A percentile compares a stretch with the other conserved stretches of the same genome.
phyloP scores from a whole-genome alignment of 495 filamentous ascomycete species.

The Penicillium malachiteum region DNA sequence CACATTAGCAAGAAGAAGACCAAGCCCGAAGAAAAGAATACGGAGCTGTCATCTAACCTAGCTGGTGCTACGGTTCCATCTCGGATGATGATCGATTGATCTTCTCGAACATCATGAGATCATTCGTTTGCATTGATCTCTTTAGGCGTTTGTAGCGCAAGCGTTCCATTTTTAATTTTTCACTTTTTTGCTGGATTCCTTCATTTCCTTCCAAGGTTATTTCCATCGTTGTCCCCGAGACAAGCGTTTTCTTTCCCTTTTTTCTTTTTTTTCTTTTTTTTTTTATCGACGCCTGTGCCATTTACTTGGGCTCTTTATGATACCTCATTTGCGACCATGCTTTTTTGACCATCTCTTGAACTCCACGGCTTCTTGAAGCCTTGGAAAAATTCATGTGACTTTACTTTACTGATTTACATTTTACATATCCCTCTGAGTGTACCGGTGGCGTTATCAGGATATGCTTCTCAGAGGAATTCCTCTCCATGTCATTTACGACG shows the following conservation, averaged over 20 bases:
- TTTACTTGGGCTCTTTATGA: constrained; percentile 34
- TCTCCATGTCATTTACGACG: constrained; percentile 28
- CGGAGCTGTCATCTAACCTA: constrained; percentile 61
- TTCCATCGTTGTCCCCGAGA: background rate
- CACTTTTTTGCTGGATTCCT: background rate
- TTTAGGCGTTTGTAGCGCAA: constrained; percentile 16
- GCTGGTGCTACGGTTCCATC: constrained; percentile 47
- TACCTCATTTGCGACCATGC: constrained; percentile 31
- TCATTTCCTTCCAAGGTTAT: constrained; percentile 5
- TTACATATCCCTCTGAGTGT: constrained; percentile 21
- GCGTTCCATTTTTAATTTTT: constrained; percentile 5
- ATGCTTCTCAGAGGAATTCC: constrained; percentile 23
- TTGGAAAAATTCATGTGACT: constrained; percentile 24
- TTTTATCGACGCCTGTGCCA: background rate
- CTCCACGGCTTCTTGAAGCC: background rate
- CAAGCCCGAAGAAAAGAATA: constrained; percentile 67
- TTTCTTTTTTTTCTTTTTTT: constrained; percentile 10
- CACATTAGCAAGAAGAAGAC: constrained; percentile 68
- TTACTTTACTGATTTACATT: constrained; percentile 18
- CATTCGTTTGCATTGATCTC: constrained; percentile 16
- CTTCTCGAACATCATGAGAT: constrained; percentile 4
- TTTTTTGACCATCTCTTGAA: background rate
- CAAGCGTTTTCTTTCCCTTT: constrained; percentile 6
- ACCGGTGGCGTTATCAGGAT: constrained; percentile 23
- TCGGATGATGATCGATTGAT: constrained; percentile 88